Base-by-base conservation (phyloP, 2,329 filamentous ascomycete genomes). In the Phoma herbarum region DNA sequence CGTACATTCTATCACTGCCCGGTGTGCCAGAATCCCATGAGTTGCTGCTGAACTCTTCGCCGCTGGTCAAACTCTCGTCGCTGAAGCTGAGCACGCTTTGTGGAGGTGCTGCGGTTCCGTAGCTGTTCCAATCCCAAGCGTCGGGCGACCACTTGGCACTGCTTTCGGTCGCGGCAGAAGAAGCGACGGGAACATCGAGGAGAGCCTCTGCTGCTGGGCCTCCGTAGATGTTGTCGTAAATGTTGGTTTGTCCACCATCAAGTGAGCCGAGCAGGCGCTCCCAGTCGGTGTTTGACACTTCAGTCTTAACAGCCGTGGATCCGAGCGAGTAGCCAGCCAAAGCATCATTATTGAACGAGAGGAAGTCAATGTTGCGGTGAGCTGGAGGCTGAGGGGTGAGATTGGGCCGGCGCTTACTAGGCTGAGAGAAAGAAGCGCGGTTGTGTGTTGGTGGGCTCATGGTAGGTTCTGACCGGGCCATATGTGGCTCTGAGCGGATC, bases 211-310 rank as follows among this genome's bases (percentile, higher is more conserved):
- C 76, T 8, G 81, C 82, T 10, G 84, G 83, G 0, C 90, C 90
- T 35, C 90, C 90, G 66, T 93, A 93, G 54, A 92, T 92, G 39
- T 88, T 89, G 71, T 92, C 89, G 75, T 92, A 95, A n/a, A 96
- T 89, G 71, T 94, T 96, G 52, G 88, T 86, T 64, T 89, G 85
- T 0, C 91, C 91, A 33, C 88, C 88, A 67, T 96, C 92, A 74
- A 96, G 87, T 22, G 89, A 89, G 4, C 90, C 88, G 2, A 96
- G 83, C 0, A 96, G 83, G 1, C 89, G 87, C 75, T 96, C 92
- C 93, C 92, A 96, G 67, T 95, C 91, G 0, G 87, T 82, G 9
- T 88, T 80, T 0, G 87, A 87, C 12, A 89, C 83, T 54, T 81
- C 78, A 55, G 62, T 49, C 61, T 74, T 78, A 63, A 37, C 77